Evolutionary conservation across 805 yeast genomes (phyloP).

Genomic region (Lipomyces sp.): DNA sequence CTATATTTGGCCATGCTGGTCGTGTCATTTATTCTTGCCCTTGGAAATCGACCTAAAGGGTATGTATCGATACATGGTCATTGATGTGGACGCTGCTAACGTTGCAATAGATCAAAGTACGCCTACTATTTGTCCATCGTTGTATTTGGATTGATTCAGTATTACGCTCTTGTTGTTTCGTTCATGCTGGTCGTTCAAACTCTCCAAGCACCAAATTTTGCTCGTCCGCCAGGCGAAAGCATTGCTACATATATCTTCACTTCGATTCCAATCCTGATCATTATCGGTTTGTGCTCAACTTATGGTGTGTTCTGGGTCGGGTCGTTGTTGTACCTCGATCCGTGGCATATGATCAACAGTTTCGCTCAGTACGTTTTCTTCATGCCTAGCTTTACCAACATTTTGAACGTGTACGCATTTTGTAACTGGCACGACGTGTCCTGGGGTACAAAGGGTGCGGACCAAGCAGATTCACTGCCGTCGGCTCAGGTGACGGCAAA

Average conservation of each 20-base stretch:
- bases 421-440: conserved; percentile 75
- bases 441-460: conserved; percentile 78
- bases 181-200: conserved; percentile 62
- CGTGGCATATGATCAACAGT: conserved; percentile 57
- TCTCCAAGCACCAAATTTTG: conserved; percentile 47
- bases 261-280: conserved; percentile 56
- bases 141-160: conserved; percentile 65
- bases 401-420: conserved; percentile 68
- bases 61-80: not conserved
- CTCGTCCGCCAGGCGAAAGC: conserved; percentile 41
- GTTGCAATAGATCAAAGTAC: conserved; percentile 48
- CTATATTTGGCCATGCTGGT: conserved; percentile 61
- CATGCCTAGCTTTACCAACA: conserved; percentile 59
- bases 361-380: conserved; percentile 54
- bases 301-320: conserved; percentile 65
- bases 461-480: conserved; percentile 58
- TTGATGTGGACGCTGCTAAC: not conserved
- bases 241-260: conserved; percentile 42
- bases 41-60: conserved; percentile 70
- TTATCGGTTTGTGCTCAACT: conserved; percentile 64
- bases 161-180: conserved; percentile 62
- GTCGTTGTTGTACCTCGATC: conserved; percentile 63
- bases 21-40: conserved; percentile 63
- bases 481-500: conserved; percentile 53
- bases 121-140: conserved; percentile 58